Evolutionary conservation across 768 basidiomycete genomes (phyloP).

Genomic region (Trichaptum fuscoviolaceum): DNA sequence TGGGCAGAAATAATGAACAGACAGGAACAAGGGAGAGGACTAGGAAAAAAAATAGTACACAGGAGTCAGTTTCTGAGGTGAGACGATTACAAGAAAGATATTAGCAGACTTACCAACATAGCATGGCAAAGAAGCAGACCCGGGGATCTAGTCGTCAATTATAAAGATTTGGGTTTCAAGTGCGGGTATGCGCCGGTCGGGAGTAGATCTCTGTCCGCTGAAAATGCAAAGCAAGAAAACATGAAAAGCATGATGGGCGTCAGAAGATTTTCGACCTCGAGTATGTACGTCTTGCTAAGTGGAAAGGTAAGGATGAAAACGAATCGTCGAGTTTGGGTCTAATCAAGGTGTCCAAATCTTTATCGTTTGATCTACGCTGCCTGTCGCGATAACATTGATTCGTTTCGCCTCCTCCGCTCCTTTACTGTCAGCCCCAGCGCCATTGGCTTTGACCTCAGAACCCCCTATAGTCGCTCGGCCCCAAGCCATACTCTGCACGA

Average conservation of each 20-base stretch:
- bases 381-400: slow-evolving; percentile 65
- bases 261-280: neutral
- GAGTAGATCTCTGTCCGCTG: neutral
- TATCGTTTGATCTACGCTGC: slow-evolving; percentile 62
- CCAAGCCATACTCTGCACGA: slow-evolving; percentile 80
- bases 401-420: slow-evolving; percentile 45
- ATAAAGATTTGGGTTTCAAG: neutral
- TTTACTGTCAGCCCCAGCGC: slow-evolving; percentile 28
- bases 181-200: neutral
- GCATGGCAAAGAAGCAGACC: neutral
- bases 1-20: neutral
- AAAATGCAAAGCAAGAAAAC: neutral
- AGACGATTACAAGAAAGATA: neutral
- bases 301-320: neutral
- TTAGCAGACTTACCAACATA: neutral
- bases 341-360: slow-evolving; percentile 57
- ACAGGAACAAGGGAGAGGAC: neutral
- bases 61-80: neutral
- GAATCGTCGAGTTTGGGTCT: neutral
- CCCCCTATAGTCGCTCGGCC: slow-evolving; percentile 47
- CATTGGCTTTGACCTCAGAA: slow-evolving; percentile 32
- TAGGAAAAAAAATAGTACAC: neutral
- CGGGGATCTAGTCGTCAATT: neutral
- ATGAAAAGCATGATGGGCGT: neutral
- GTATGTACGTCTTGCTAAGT: neutral